Evolutionary conservation across 192 early-diverging fungal species (phyloP).

Genomic region (Backusella sp.): DNA sequence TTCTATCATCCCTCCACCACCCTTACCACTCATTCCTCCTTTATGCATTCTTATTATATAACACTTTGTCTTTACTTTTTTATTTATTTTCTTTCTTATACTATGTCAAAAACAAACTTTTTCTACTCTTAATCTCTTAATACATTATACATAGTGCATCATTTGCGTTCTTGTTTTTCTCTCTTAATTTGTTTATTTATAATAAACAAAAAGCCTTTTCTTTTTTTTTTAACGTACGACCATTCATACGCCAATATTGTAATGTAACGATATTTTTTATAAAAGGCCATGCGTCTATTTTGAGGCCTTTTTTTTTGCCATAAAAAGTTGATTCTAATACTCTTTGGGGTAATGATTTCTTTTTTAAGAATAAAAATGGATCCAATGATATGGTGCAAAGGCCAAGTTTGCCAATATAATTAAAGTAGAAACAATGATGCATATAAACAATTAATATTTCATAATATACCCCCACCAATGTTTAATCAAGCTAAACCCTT

Average conservation of each 20-base stretch:
- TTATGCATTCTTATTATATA: neutral
- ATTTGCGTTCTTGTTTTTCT: neutral
- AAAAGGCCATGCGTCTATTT: neutral
- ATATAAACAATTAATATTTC: neutral
- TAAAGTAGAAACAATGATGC: neutral
- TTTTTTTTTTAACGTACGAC: neutral
- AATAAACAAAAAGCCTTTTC: neutral
- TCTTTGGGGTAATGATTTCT: neutral
- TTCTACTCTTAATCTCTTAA: neutral
- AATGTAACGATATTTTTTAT: neutral
- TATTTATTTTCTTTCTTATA: neutral
- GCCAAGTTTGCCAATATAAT: neutral
- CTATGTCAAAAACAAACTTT: neutral
- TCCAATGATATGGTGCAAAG: neutral
- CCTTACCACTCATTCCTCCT: neutral
- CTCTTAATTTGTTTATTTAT: neutral
- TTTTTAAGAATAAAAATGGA: neutral
- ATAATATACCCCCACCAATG: neutral
- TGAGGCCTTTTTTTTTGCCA: neutral
- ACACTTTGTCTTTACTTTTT: neutral
- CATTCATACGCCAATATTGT: neutral
- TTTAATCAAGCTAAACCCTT: neutral
- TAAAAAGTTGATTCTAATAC: neutral
- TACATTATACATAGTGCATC: conserved; percentile 15
- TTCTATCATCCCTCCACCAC: conserved; percentile 5